These are phyloP conservation scores for Pichia sp. DNA, from an alignment of 1,139 yeast genomes.

Conservation along the genomic window DNA sequence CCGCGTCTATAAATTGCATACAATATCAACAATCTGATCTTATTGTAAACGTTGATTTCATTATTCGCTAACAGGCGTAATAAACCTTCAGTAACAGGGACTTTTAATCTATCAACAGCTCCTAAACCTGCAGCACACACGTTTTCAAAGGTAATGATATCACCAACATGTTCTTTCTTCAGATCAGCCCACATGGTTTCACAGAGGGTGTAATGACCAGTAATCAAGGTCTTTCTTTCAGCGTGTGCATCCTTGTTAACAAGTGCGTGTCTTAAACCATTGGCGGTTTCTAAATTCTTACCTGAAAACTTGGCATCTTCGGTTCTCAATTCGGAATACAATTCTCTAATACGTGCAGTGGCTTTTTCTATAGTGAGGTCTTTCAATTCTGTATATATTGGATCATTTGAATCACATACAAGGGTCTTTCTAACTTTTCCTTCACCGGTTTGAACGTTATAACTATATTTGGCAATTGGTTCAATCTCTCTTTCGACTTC, in stretches of 20 bases:
- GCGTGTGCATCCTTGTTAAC: slow-evolving; percentile 28
- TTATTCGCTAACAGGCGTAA: slow-evolving; percentile 45
- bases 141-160: slow-evolving; percentile 41
- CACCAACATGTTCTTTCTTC: slow-evolving; percentile 24
- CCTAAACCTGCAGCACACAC: slow-evolving; percentile 50
- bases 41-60: slow-evolving; percentile 38
- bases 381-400: slow-evolving; percentile 25
- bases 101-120: slow-evolving; percentile 59
- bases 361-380: slow-evolving; percentile 21
- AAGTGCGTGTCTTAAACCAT: slow-evolving; percentile 30
- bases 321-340: slow-evolving; percentile 22
- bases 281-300: slow-evolving; percentile 25
- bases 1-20: slow-evolving; percentile 89
- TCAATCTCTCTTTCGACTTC: slow-evolving; percentile 47
- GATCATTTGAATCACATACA: slow-evolving; percentile 26
- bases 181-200: slow-evolving; percentile 24
- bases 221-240: slow-evolving; percentile 23
- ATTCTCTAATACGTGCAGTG: slow-evolving; percentile 6
- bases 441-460: slow-evolving; percentile 58
- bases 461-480: slow-evolving; percentile 48
- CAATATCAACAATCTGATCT: slow-evolving; percentile 71
- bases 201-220: slow-evolving; percentile 29
- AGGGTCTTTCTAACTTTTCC: slow-evolving; percentile 26
- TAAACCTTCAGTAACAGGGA: slow-evolving; percentile 59
- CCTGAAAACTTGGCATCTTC: slow-evolving; percentile 25